These are phyloP conservation scores for Tricholoma bakamatsutake DNA, from an alignment of 768 basidiomycete genomes.

Conservation along the genomic window DNA sequence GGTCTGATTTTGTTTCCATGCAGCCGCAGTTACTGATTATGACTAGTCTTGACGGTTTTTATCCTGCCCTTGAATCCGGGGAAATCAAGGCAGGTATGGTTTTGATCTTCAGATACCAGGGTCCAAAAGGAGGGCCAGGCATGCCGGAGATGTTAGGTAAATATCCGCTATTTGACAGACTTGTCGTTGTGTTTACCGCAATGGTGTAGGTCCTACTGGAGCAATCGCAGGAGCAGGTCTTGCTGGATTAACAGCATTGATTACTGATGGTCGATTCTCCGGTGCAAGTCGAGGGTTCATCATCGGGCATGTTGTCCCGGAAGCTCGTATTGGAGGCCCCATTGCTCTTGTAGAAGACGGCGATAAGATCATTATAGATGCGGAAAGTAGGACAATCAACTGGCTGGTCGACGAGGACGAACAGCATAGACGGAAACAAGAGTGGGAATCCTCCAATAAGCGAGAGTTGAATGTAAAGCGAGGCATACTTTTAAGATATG, in stretches of 20 bases:
- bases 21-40: background rate
- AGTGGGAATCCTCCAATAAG: constrained; percentile 69
- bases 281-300: constrained; percentile 62
- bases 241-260: constrained; percentile 68
- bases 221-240: constrained; percentile 84
- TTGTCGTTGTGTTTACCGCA: background rate
- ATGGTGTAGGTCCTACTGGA: constrained; percentile 60
- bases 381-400: constrained; percentile 55
- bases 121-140: constrained; percentile 87
- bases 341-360: constrained; percentile 86
- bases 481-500: constrained; percentile 75
- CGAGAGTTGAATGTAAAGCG: constrained; percentile 60
- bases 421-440: constrained; percentile 49
- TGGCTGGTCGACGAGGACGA: constrained; percentile 72
- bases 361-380: constrained; percentile 71
- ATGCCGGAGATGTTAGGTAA: constrained; percentile 73
- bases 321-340: constrained; percentile 76
- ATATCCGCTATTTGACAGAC: background rate
- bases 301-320: constrained; percentile 52
- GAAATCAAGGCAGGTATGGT: constrained; percentile 73
- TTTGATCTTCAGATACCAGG: constrained; percentile 82
- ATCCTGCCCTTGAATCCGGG: constrained; percentile 64
- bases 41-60: constrained; percentile 59
- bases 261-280: constrained; percentile 88
- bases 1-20: constrained; percentile 27